phyloP scores from a whole-genome alignment of 1,284 basidiomycete genomes.

The Cryptococcus neoformans region DNA sequence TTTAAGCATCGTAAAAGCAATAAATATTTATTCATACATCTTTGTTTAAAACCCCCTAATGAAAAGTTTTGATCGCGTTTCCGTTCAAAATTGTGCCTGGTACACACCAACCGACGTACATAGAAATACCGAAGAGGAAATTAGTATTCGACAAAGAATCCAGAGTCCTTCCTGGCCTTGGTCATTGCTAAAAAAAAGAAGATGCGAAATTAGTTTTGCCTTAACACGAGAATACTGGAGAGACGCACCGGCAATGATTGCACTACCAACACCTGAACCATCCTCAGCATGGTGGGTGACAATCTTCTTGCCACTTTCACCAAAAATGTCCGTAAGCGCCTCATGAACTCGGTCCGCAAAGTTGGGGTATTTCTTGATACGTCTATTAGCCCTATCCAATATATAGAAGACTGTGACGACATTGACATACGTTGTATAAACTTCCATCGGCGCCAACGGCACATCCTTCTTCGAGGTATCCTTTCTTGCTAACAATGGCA shows the following conservation, averaged over 20 bases:
- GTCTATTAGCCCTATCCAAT: background rate
- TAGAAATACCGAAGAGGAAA: too few relatives aligned
- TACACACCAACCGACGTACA: too few relatives aligned
- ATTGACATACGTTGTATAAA: conserved; percentile 74
- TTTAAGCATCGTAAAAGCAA: too few relatives aligned
- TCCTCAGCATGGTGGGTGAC: conserved; percentile 89
- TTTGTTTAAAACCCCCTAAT: background rate
- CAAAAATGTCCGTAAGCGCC: conserved; percentile 86
- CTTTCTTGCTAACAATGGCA: conserved; percentile 88
- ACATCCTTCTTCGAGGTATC: conserved; percentile 77
- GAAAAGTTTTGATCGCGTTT: background rate
- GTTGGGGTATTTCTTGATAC: conserved; percentile 80
- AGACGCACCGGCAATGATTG: conserved; percentile 80
- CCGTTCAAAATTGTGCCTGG: background rate
- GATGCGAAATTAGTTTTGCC: background rate
- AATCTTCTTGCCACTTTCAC: conserved; percentile 86
- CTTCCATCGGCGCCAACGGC: conserved; percentile 88
- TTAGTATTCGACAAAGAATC: conserved; percentile 34
- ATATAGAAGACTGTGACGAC: background rate
- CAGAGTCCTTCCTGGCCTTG: conserved; percentile 56
- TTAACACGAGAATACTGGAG: background rate
- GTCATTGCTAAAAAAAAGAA: conserved; percentile 57
- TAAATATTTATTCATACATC: background rate
- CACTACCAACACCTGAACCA: conserved; percentile 92
- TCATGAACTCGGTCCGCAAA: conserved; percentile 87